Evolutionary conservation across 345 rosid genomes (phyloP).

Genomic region (Mercurialis annua): DNA sequence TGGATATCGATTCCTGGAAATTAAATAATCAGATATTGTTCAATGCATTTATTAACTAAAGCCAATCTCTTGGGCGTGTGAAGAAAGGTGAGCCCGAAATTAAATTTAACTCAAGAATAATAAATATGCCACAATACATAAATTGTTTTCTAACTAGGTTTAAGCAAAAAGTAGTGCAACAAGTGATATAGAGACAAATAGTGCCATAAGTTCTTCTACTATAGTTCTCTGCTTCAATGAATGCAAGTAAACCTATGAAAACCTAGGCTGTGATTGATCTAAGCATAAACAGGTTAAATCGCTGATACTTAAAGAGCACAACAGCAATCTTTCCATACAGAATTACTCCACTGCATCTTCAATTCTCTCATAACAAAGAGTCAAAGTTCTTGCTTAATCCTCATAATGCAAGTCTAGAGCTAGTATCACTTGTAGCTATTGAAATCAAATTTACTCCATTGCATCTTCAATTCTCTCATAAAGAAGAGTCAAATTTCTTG

Average conservation of each 20-base stretch:
- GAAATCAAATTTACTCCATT: too few relatives aligned
- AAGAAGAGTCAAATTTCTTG: not conserved
- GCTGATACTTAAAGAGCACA: not conserved
- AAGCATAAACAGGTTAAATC: not conserved
- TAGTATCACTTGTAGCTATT: too few relatives aligned
- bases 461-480: not conserved
- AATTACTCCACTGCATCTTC: not conserved
- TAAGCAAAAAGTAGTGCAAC: not conserved
- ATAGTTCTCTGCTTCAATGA: not conserved
- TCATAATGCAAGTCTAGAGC: too few relatives aligned
- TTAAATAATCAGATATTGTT: conserved; percentile 12
- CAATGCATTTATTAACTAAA: conserved; percentile 18
- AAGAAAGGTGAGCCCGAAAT: not conserved
- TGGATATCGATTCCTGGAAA: conserved; percentile 74
- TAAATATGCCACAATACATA: too few relatives aligned
- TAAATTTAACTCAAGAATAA: not conserved
- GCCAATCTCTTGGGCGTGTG: not conserved
- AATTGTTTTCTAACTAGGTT: not conserved
- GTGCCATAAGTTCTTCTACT: not conserved
- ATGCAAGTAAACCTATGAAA: not conserved
- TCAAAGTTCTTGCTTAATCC: not conserved
- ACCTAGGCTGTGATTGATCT: not conserved
- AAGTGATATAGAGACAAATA: not conserved
- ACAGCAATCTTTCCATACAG: not conserved
- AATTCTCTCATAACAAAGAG: not conserved